A percentile compares a stretch with the other conserved stretches of the same genome.
phyloP scores from a whole-genome alignment of 441 rosid species.

The Gossypium davidsonii region DNA sequence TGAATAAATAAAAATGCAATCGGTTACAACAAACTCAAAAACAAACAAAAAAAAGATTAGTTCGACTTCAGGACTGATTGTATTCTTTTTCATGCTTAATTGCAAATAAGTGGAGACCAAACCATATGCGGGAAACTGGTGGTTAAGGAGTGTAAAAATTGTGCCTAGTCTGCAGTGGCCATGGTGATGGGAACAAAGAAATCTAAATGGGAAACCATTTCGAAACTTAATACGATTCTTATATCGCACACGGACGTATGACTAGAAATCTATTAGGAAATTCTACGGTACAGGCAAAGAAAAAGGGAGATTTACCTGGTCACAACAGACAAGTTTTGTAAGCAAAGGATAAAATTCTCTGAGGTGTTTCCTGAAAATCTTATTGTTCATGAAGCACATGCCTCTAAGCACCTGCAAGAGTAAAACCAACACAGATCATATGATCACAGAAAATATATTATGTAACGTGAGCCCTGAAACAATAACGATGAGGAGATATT shows the following conservation, averaged over 20 bases:
- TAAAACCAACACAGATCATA: constrained; percentile 5
- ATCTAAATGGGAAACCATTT: not conserved
- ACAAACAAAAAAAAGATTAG: not conserved
- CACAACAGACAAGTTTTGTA: constrained; percentile 89
- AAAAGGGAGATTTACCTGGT: constrained; percentile 57
- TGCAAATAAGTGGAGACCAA: not conserved
- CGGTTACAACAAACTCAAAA: not conserved
- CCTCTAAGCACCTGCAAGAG: constrained; percentile 82
- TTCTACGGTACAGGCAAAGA: not conserved
- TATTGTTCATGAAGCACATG: constrained; percentile 88
- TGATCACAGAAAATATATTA: not conserved
- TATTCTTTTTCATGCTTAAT: not conserved
- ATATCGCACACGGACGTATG: not conserved
- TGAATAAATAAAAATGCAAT: constrained; percentile 20
- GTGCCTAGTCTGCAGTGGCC: not conserved
- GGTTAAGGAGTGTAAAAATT: not conserved
- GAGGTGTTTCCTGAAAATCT: constrained; percentile 81
- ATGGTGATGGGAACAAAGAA: not conserved
- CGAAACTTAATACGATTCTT: not conserved
- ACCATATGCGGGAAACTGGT: not conserved
- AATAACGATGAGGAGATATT: not conserved
- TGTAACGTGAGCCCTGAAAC: not conserved
- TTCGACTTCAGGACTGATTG: not conserved
- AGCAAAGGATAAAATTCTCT: constrained; percentile 94
- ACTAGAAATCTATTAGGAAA: constrained; percentile 10